phyloP scores from a whole-genome alignment of 495 filamentous ascomycete genomes.

The Penicillium atrosanguineum region DNA sequence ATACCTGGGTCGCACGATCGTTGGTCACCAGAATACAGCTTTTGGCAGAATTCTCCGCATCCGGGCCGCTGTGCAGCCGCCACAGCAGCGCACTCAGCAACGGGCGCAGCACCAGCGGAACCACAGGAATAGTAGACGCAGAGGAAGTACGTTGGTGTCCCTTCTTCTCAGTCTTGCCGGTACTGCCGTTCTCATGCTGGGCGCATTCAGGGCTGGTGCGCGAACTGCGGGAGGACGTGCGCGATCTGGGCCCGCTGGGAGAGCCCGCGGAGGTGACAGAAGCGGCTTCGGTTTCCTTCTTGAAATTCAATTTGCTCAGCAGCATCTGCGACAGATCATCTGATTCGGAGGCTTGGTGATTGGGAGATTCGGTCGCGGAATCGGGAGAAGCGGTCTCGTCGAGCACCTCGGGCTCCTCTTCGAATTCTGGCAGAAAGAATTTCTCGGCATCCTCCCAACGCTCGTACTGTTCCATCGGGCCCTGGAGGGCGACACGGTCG shows the following conservation, averaged over 20 bases:
- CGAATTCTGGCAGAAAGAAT: constrained; percentile 54
- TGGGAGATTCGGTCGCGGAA: constrained; percentile 15
- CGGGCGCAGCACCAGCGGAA: constrained; percentile 48
- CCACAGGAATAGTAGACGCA: constrained; percentile 34
- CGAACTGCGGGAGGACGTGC: constrained; percentile 51
- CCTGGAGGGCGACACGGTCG: constrained; percentile 51
- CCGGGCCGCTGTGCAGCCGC: constrained; percentile 52
- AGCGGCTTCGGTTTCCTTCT: constrained; percentile 44
- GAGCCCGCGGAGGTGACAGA: constrained; percentile 52
- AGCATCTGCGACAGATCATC: constrained; percentile 51
- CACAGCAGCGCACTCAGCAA: constrained; percentile 62
- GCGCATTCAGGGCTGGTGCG: constrained; percentile 49
- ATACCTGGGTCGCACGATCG: constrained; percentile 51
- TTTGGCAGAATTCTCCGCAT: constrained; percentile 38
- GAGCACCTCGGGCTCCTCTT: constrained; percentile 39
- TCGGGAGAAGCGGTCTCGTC: constrained; percentile 18
- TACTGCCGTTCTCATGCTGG: constrained; percentile 30
- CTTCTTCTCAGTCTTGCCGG: constrained; percentile 20
- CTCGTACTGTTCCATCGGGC: constrained; percentile 56
- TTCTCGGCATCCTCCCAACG: constrained; percentile 63
- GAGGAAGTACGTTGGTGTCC: constrained; percentile 41
- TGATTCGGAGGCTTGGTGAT: constrained; percentile 14
- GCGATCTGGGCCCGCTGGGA: constrained; percentile 40
- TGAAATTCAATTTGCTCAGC: constrained; percentile 51
- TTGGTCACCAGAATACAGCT: constrained; percentile 58